These are phyloP conservation scores for Amylocystis lapponica DNA, from an alignment of 768 basidiomycete species.

Conservation along the genomic window DNA sequence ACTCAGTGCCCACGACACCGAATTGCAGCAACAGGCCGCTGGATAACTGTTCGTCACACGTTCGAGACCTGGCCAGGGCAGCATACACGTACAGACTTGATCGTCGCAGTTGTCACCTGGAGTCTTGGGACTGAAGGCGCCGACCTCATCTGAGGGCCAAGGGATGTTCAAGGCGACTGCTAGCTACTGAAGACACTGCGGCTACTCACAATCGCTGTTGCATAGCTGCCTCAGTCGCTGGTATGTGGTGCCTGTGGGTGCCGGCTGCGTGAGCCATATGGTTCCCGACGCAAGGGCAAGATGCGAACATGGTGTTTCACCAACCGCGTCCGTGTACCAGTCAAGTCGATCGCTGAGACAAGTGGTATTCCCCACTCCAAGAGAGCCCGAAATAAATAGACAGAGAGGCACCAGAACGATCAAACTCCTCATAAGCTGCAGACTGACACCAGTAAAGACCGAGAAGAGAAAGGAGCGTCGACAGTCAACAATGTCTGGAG, in stretches of 20 bases:
- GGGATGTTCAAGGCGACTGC: neutral
- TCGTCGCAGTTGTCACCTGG: too few relatives aligned
- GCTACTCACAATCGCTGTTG: slow-evolving; percentile 12
- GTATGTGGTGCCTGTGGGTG: slow-evolving; percentile 9
- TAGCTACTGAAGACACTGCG: neutral
- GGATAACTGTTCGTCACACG: neutral
- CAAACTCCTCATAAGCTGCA: too few relatives aligned
- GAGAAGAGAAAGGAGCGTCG: too few relatives aligned
- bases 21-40: slow-evolving; percentile 10
- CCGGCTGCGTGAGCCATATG: neutral
- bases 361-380: slow-evolving; percentile 15
- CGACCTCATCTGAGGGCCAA: too few relatives aligned
- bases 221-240: slow-evolving; percentile 11
- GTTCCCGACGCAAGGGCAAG: neutral
- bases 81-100: too few relatives aligned
- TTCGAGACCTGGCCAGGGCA: neutral
- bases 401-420: too few relatives aligned
- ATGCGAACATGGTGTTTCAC: slow-evolving; percentile 13
- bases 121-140: too few relatives aligned
- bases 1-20: slow-evolving; percentile 8
- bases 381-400: too few relatives aligned
- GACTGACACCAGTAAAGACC: too few relatives aligned
- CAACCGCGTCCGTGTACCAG: slow-evolving; percentile 15
- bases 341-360: slow-evolving; percentile 11
- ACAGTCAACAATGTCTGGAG: too few relatives aligned